Evolutionary conservation across 2,329 filamentous ascomycete genomes (phyloP).

Genomic region (Pseudocercospora musae): DNA sequence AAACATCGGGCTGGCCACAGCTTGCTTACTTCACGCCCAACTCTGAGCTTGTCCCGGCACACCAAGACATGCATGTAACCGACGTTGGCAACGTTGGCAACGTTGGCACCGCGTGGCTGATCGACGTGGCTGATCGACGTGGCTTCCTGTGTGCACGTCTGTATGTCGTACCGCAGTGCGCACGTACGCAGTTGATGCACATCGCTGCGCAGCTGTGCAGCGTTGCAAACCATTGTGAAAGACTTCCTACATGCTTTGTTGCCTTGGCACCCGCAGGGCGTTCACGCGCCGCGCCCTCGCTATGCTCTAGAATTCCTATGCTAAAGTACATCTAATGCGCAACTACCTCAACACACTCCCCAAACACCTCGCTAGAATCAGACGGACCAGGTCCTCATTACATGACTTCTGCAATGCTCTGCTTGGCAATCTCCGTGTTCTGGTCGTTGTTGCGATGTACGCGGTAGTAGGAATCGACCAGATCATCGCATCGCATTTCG

Average conservation of each 20-base stretch:
- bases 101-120: background rate
- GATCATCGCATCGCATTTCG: slow-evolving; percentile 91
- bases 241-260: background rate
- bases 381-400: background rate
- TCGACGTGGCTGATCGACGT: background rate
- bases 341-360: background rate
- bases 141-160: background rate
- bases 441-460: slow-evolving; percentile 79
- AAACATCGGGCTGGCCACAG: too few relatives aligned
- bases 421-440: slow-evolving; percentile 78
- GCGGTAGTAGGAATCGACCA: slow-evolving; percentile 86
- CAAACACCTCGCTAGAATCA: slow-evolving; percentile 6
- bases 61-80: background rate
- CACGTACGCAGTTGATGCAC: background rate
- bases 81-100: background rate
- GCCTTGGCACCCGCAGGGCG: background rate
- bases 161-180: background rate
- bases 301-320: background rate
- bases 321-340: background rate
- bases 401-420: slow-evolving; percentile 38
- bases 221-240: background rate
- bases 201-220: background rate
- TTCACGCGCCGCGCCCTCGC: background rate
- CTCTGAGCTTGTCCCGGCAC: too few relatives aligned
- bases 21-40: too few relatives aligned